Evolutionary conservation across 805 yeast genomes (phyloP).

Genomic region (Clavispora fructus): DNA sequence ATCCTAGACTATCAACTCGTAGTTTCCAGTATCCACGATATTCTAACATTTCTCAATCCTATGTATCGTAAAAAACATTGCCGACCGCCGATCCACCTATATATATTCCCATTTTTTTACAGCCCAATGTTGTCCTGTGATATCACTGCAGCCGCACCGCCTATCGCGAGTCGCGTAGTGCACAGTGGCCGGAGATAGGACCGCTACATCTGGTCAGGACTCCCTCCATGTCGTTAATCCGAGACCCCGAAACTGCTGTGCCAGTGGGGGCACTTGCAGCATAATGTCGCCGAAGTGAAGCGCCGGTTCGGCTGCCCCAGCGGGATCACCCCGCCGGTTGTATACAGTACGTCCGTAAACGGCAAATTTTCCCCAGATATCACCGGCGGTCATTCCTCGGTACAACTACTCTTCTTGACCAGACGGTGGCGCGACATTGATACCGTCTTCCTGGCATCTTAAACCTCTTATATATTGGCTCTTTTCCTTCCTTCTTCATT

Average conservation of each 20-base stretch:
- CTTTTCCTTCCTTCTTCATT: too few relatives aligned
- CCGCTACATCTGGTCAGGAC: too few relatives aligned
- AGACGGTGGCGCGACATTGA: neutral
- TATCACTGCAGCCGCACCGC: neutral
- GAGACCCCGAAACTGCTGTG: neutral
- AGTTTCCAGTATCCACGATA: too few relatives aligned
- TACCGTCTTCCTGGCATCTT: too few relatives aligned
- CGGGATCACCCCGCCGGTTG: neutral
- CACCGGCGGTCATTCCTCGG: neutral
- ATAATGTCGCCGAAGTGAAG: neutral
- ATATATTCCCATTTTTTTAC: too few relatives aligned
- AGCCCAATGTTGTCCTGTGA: too few relatives aligned
- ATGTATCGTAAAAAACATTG: too few relatives aligned
- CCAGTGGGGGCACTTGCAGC: neutral
- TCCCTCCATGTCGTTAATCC: neutral
- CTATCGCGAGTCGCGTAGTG: neutral
- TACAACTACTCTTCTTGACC: neutral
- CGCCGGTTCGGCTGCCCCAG: neutral
- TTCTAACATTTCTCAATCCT: too few relatives aligned
- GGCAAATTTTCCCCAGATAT: constrained; percentile 2
- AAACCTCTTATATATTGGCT: too few relatives aligned
- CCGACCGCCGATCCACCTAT: too few relatives aligned
- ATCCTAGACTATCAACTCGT: too few relatives aligned
- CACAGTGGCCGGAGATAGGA: neutral
- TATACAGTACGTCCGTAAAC: neutral